Conservation (phyloP, 441 rosid species). For the Raphanus hybrid region DNA sequence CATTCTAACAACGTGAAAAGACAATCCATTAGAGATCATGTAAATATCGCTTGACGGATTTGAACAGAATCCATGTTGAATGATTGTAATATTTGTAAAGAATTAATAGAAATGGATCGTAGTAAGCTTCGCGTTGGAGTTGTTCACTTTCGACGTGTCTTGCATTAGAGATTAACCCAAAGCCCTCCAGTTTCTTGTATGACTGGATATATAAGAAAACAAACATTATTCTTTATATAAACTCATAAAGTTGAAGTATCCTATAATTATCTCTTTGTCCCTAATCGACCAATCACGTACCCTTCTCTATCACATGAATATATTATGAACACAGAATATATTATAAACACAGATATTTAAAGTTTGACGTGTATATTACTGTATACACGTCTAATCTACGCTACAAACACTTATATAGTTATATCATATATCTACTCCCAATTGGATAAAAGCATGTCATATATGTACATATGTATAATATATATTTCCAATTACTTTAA, state of each 20-base stretch:
- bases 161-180: constrained; percentile 8
- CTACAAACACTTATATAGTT: not conserved
- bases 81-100: not conserved
- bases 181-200: not conserved
- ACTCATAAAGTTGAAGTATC: constrained; percentile 4
- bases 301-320: not conserved
- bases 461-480: not conserved
- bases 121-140: constrained; percentile 11
- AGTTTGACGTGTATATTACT: constrained; percentile 37
- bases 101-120: not conserved
- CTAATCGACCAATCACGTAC: constrained; percentile 1
- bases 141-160: constrained; percentile 8
- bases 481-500: not conserved
- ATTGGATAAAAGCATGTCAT: not conserved
- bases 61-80: not conserved
- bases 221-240: not conserved
- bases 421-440: not conserved
- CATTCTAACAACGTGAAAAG: not conserved
- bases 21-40: not conserved
- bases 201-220: not conserved
- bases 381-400: constrained; percentile 21
- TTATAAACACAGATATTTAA: constrained; percentile 10
- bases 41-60: not conserved
- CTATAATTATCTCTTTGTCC: not conserved
- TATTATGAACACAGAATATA: not conserved